These are phyloP conservation scores for Haematococcus sp. DNA, from an alignment of 139 green algal genomes.

Conservation along the genomic window DNA sequence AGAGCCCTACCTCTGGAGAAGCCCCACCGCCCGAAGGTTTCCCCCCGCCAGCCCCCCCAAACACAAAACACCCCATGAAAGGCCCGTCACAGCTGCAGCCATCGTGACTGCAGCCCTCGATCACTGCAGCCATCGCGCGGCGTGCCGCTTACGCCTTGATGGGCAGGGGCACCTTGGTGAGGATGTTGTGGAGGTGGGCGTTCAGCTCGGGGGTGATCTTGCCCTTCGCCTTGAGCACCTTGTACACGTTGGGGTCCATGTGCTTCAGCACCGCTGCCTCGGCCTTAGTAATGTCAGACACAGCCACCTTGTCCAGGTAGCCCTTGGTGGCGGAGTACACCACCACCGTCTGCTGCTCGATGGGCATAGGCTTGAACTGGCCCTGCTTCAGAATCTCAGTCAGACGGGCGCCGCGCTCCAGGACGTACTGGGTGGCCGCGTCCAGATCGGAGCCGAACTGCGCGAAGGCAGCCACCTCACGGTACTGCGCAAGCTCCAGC, in stretches of 20 bases:
- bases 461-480: conserved; percentile 85
- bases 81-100: too few relatives aligned
- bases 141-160: conserved; percentile 15
- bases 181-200: conserved; percentile 43
- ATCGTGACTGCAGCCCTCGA: too few relatives aligned
- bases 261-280: conserved; percentile 60
- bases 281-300: conserved; percentile 24
- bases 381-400: conserved; percentile 91
- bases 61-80: too few relatives aligned
- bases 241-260: conserved; percentile 50
- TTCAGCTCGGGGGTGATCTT: conserved; percentile 64
- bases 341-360: conserved; percentile 74
- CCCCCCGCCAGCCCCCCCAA: too few relatives aligned
- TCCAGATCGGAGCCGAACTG: conserved; percentile 92
- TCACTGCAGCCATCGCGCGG: too few relatives aligned
- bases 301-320: conserved; percentile 76
- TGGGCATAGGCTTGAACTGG: conserved; percentile 84
- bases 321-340: conserved; percentile 81
- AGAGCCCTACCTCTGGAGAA: too few relatives aligned
- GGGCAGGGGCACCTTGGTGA: conserved; percentile 41
- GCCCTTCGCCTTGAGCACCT: conserved; percentile 47
- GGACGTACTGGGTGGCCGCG: conserved; percentile 82
- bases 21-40: too few relatives aligned
- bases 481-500: conserved; percentile 86
- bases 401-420: conserved; percentile 82